These are phyloP conservation scores for Chaetomiaceae sp. DNA, from an alignment of 2,329 filamentous ascomycete genomes.

Conservation along the genomic window DNA sequence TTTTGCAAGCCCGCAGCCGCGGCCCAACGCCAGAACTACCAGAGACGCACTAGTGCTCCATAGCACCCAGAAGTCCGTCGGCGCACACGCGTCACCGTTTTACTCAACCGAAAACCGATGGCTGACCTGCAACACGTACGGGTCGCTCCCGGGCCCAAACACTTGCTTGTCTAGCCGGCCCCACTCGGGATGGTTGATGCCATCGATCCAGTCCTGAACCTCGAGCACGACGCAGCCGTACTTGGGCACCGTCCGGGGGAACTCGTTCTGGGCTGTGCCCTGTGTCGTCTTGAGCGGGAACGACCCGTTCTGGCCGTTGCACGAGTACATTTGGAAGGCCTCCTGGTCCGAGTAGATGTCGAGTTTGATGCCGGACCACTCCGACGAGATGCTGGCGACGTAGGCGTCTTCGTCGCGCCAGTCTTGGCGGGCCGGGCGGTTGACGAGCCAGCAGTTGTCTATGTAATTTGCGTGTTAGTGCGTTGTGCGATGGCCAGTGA, in stretches of 20 bases:
- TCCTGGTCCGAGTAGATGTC: slow-evolving; percentile 81
- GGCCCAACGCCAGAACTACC: neutral
- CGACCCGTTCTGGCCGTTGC: slow-evolving; percentile 69
- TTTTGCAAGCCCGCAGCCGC: neutral
- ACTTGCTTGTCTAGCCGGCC: slow-evolving; percentile 60
- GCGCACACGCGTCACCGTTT: too few relatives aligned
- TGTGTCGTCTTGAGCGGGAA: slow-evolving; percentile 67
- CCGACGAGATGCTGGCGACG: slow-evolving; percentile 63
- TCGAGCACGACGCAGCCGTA: slow-evolving; percentile 88
- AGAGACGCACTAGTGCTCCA: too few relatives aligned
- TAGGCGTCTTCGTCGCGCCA: slow-evolving; percentile 56
- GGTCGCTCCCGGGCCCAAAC: slow-evolving; percentile 54
- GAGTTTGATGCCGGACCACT: slow-evolving; percentile 77
- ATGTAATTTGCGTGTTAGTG: slow-evolving; percentile 8
- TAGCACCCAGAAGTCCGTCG: too few relatives aligned
- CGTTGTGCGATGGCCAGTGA: neutral
- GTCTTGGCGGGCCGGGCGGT: slow-evolving; percentile 57
- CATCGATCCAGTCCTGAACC: slow-evolving; percentile 91
- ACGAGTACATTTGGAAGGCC: slow-evolving; percentile 85
- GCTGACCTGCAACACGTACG: slow-evolving; percentile 58
- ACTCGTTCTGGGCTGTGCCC: slow-evolving; percentile 39
- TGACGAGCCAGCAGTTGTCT: slow-evolving; percentile 67
- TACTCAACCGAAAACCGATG: slow-evolving; percentile 53
- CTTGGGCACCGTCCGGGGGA: slow-evolving; percentile 62
- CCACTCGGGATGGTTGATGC: slow-evolving; percentile 90